Base-by-base conservation (phyloP, 192 early-diverging fungal genomes). In the Coemansia sp. region DNA sequence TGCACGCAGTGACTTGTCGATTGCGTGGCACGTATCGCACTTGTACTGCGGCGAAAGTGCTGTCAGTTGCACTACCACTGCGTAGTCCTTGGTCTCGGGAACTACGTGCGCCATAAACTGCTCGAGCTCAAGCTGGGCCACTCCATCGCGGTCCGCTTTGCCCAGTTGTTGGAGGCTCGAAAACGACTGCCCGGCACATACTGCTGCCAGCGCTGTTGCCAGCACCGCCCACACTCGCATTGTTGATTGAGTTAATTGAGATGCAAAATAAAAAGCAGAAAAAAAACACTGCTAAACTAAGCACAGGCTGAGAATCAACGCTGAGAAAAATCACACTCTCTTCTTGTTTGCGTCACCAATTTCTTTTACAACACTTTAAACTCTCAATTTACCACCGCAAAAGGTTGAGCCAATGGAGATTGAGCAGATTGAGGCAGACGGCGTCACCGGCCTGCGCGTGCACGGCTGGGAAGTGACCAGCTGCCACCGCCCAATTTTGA, bases 401-500 rank as follows among this genome's bases (percentile, higher is more conserved):
- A 29, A 29, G 27, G 5, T 2, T 29, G 4, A 29, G 32, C 32
- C 32, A 1, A 35, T 35, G 32, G 48, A 49, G 8, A 19, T n/a
- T 43, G 75, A 78, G 43, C 61, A 65, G 58, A 79, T 79, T 45
- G 77, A 79, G 22, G 39, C 64, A 2, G 71, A 73, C 7, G 54
- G 63, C 47, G 64, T 74, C 4, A 59, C 64, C 58, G 77, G 77
- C 16, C 48, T 79, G 68, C 71, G 77, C 19, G 53, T 86, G 16
- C 37, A 47, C 37, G 83, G 73, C 45, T 89, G 87, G 87, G 72
- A 73, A 49, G 78, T 89, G 26, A 82, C 78, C 38, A 84, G 82
- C 49, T 63, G 74, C 56, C 87, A 85, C 52, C 74, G 59, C 45
- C 83, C 86, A n/a, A 89, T 89, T 19, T 82, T 76, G 59, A 87